Percentiles rank a stretch among this genome's conserved stretches.
phyloP scores from a whole-genome alignment of 345 rosid species.

The Rhodamnia argentea region DNA sequence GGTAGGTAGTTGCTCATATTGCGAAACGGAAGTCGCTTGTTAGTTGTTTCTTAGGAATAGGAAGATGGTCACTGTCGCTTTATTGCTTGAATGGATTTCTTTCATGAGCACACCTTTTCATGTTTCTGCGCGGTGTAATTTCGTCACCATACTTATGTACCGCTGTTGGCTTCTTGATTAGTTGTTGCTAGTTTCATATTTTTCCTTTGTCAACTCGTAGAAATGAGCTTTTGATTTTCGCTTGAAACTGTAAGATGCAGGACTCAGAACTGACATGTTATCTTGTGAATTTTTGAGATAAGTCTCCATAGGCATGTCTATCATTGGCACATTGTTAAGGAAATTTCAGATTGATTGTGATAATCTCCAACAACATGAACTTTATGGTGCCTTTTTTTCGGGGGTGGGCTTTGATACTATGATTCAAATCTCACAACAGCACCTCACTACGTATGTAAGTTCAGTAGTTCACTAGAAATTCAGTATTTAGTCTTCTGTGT shows the following conservation, averaged over 20 bases:
- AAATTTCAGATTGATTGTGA: background rate
- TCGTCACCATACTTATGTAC: background rate
- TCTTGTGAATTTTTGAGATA: background rate
- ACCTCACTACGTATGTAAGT: background rate
- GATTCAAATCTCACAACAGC: background rate
- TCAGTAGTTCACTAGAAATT: background rate
- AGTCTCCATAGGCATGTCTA: background rate
- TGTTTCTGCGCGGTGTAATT: background rate
- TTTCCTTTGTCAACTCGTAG: background rate
- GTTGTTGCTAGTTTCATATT: background rate
- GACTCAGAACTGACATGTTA: background rate
- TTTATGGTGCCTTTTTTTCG: background rate
- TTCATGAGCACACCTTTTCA: background rate
- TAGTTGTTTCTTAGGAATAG: background rate
- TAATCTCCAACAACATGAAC: background rate
- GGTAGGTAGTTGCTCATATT: fast-evolving
- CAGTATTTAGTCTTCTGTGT: background rate
- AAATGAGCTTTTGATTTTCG: background rate
- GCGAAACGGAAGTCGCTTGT: background rate
- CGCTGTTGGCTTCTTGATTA: background rate
- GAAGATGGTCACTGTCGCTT: background rate
- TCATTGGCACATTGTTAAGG: background rate
- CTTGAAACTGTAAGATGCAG: background rate
- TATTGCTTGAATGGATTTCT: background rate
- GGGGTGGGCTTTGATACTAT: background rate